These are phyloP conservation scores for Monosporascus sp. DNA, from an alignment of 2,329 filamentous ascomycete genomes.

Conservation along the genomic window DNA sequence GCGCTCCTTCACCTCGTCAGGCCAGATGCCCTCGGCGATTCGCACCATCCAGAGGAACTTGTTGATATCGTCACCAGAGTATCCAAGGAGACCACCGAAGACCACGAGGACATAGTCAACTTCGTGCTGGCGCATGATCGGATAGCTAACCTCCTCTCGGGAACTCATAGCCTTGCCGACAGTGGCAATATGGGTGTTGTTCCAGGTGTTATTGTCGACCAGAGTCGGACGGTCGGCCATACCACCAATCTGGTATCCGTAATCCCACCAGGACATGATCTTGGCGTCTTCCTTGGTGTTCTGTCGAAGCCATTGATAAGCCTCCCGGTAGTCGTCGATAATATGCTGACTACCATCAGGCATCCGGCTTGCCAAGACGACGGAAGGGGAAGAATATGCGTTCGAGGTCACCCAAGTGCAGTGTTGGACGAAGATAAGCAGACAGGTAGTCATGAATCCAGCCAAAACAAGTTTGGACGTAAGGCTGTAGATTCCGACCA, in stretches of 20 bases:
- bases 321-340: slow-evolving; percentile 98
- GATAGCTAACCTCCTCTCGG: slow-evolving; percentile 94
- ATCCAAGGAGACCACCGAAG: slow-evolving; percentile 91
- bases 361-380: slow-evolving; percentile 86
- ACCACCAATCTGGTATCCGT: slow-evolving; percentile 98
- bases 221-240: slow-evolving; percentile 97
- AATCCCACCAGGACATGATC: slow-evolving; percentile 99
- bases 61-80: slow-evolving; percentile 98
- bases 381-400: slow-evolving; percentile 95
- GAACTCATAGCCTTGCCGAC: slow-evolving; percentile 99
- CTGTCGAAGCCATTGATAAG: slow-evolving; percentile 98
- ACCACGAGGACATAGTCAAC: slow-evolving; percentile 98
- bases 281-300: slow-evolving; percentile 94
- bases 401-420: slow-evolving; percentile 99
- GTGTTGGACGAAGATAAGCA: slow-evolving; percentile 91
- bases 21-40: slow-evolving; percentile 99
- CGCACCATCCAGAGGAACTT: slow-evolving; percentile 99
- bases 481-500: slow-evolving; percentile 77
- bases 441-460: slow-evolving; percentile 67
- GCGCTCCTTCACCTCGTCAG: slow-evolving; percentile 96
- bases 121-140: slow-evolving; percentile 96
- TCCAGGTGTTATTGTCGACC: slow-evolving; percentile 99
- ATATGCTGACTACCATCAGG: slow-evolving; percentile 96
- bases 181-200: slow-evolving; percentile 98
- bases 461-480: slow-evolving; percentile 78